phyloP scores from a whole-genome alignment of 1,284 basidiomycete species.

The Cystobasidium sp. region DNA sequence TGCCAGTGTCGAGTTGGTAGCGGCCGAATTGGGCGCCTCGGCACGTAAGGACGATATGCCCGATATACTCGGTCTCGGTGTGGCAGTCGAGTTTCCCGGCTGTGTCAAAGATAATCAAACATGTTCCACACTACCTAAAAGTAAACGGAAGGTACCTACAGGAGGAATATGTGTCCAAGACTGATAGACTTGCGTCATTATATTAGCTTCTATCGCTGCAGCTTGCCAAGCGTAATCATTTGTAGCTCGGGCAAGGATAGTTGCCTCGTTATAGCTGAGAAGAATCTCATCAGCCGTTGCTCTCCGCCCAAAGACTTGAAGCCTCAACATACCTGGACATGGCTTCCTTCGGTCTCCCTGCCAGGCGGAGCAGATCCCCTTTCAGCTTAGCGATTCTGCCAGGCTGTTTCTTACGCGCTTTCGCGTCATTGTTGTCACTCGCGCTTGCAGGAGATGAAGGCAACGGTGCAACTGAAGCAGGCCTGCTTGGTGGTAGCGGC shows the following conservation, averaged over 20 bases:
- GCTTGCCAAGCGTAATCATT: conserved; percentile 85
- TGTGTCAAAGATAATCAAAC: conserved; percentile 19
- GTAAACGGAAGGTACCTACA: background rate
- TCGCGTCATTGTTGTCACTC: conserved; percentile 25
- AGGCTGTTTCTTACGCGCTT: conserved; percentile 48
- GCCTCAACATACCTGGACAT: conserved; percentile 54
- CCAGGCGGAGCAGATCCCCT: conserved; percentile 83
- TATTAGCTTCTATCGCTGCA: conserved; percentile 72
- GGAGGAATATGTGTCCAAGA: conserved; percentile 23
- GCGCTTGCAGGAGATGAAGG: conserved; percentile 30
- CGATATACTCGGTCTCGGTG: conserved; percentile 12
- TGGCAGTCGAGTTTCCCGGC: conserved; percentile 2
- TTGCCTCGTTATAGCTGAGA: conserved; percentile 79
- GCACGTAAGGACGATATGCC: background rate
- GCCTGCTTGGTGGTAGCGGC: conserved; percentile 38
- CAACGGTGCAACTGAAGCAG: conserved; percentile 26
- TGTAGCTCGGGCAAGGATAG: conserved; percentile 70
- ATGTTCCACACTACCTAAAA: background rate
- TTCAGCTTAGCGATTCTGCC: conserved; percentile 81
- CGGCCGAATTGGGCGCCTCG: background rate
- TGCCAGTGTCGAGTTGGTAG: conserved; percentile 19
- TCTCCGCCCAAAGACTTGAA: background rate
- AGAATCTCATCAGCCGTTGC: conserved; percentile 16
- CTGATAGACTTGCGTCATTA: conserved; percentile 36
- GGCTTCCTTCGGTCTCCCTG: conserved; percentile 79